Conservation (phyloP, 2,329 filamentous ascomycete genomes). For the Pyricularia grisea region DNA sequence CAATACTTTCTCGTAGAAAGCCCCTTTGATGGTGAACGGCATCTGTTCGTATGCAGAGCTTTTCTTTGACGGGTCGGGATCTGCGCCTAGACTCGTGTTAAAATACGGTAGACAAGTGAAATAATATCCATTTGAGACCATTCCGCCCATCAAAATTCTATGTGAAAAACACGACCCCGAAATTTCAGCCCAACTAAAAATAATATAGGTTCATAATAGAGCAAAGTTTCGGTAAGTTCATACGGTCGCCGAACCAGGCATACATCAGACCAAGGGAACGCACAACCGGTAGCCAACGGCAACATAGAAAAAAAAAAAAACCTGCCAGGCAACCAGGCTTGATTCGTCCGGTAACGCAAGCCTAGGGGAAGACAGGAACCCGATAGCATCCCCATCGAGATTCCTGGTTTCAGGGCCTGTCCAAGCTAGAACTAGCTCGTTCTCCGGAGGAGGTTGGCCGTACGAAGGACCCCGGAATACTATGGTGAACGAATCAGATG, state of each 20-base stretch:
- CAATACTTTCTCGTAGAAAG: background rate
- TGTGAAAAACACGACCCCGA: background rate
- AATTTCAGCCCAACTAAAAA: background rate
- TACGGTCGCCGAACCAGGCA: background rate
- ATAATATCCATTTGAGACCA: background rate
- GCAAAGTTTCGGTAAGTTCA: background rate
- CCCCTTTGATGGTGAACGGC: background rate
- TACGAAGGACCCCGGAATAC: background rate
- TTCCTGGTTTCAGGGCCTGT: background rate
- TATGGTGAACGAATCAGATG: background rate
- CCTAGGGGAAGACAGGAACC: background rate
- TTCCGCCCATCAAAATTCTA: background rate
- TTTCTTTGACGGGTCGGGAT: background rate
- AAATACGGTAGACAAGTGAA: background rate
- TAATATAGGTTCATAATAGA: background rate
- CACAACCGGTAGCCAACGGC: background rate
- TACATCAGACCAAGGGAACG: background rate
- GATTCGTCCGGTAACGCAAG: background rate
- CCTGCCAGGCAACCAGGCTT: background rate
- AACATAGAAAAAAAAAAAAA: background rate
- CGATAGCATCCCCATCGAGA: background rate
- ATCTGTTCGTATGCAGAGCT: background rate
- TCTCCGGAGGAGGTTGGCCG: background rate
- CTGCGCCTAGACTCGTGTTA: background rate
- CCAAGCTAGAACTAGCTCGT: background rate